A percentile compares a stretch with the other conserved stretches of the same genome.
phyloP scores from a whole-genome alignment of 1,284 basidiomycete genomes.

The Ganoderma lingzhi region DNA sequence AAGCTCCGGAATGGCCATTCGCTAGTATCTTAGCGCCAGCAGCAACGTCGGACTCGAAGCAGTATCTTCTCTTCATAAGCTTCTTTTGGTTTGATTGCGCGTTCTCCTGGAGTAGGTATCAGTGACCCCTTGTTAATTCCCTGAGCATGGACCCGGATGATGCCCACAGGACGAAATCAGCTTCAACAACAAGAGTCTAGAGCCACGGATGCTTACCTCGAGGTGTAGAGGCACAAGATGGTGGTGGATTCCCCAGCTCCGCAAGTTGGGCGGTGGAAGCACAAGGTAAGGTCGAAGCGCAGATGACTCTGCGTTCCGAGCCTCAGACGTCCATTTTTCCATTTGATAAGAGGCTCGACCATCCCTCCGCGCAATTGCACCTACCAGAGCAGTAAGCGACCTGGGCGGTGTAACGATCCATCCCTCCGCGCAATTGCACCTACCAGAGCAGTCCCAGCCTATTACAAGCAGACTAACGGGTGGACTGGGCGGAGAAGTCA shows the following conservation, averaged over 20 bases:
- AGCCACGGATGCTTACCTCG: slow-evolving; percentile 14
- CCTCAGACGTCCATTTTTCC: slow-evolving; percentile 68
- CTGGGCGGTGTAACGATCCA: slow-evolving; percentile 65
- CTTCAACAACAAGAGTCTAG: neutral
- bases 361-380: neutral
- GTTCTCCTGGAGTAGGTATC: slow-evolving; percentile 74
- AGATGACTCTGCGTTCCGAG: slow-evolving; percentile 74
- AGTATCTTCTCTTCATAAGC: slow-evolving; percentile 86
- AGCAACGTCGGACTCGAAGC: slow-evolving; percentile 69
- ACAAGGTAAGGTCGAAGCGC: slow-evolving; percentile 82
- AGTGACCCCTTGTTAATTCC: slow-evolving; percentile 84
- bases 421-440: neutral
- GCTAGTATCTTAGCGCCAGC: slow-evolving; percentile 51
- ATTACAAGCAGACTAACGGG: too few relatives aligned
- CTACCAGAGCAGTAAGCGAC: slow-evolving; percentile 78
- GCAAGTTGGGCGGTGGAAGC: slow-evolving; percentile 67
- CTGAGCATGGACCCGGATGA: slow-evolving; percentile 86
- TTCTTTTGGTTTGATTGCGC: slow-evolving; percentile 80
- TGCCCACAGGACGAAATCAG: slow-evolving; percentile 53
- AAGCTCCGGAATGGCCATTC: slow-evolving; percentile 4
- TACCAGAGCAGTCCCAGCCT: slow-evolving; percentile 79
- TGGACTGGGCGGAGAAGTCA: too few relatives aligned
- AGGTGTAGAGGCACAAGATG: slow-evolving; percentile 87
- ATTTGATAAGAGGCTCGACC: slow-evolving; percentile 46
- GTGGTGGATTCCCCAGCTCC: slow-evolving; percentile 76